Conservation (phyloP, 192 early-diverging fungal genomes). For the Kickxella alabastrina region DNA sequence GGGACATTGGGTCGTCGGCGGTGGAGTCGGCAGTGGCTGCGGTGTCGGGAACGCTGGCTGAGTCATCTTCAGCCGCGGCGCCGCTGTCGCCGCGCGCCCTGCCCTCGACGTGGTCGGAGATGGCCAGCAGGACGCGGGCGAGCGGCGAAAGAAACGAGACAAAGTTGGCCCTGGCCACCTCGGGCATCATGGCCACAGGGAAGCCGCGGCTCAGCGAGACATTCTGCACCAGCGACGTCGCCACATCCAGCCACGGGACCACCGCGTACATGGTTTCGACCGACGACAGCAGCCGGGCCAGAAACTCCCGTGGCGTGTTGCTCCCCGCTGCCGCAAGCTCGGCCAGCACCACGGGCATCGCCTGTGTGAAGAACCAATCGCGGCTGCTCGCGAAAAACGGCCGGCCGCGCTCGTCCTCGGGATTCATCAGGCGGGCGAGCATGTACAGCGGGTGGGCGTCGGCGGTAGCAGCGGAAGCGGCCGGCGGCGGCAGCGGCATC, state of each 20-base stretch:
- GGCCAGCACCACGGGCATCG: constrained; percentile 18
- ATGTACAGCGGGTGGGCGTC: constrained; percentile 18
- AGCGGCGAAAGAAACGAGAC: constrained; percentile 38
- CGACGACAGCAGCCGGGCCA: constrained; percentile 24
- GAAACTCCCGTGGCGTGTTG: constrained; percentile 10
- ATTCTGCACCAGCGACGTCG: constrained; percentile 22
- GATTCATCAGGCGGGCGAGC: constrained; percentile 11
- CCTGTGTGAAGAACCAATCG: constrained; percentile 40
- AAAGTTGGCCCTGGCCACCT: constrained; percentile 31
- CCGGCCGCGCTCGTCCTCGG: constrained; percentile 1
- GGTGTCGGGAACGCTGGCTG: not conserved
- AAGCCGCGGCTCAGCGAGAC: constrained; percentile 28
- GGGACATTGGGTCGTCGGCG: not conserved
- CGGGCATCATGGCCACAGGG: constrained; percentile 24
- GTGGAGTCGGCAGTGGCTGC: not conserved
- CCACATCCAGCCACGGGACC: constrained; percentile 44
- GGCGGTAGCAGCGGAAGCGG: not conserved
- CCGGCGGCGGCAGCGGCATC: constrained; percentile 15
- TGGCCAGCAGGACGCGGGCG: constrained; percentile 34
- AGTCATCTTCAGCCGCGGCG: constrained; percentile 1
- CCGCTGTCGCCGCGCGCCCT: not conserved
- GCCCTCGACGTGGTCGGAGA: constrained; percentile 20
- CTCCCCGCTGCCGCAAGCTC: constrained; percentile 3
- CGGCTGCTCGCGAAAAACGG: constrained; percentile 33
- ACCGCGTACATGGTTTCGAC: constrained; percentile 15